Base-by-base conservation (phyloP, 495 filamentous ascomycete species). In the Podospora conica region DNA sequence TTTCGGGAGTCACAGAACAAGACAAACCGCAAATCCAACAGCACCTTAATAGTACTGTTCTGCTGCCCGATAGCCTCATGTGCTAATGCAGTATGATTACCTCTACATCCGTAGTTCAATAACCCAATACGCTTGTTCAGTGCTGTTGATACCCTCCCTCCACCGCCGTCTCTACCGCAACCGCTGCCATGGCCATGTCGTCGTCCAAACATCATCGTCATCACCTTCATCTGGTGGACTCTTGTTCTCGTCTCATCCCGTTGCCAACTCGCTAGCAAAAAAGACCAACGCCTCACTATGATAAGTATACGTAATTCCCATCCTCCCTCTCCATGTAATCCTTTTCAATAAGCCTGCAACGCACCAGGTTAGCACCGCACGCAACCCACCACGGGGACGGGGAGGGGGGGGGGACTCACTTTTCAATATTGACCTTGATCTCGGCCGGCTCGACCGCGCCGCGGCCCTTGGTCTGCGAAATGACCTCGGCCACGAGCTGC, bases 351-450 rank as follows among this genome's bases (percentile, higher is more conserved):
- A 59, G 33, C 28, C 28, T 64, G 18, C 20, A 60, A 9, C 7
- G n/a, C n/a, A n/a, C 7, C 12, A 11, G 12, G 18, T 54, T 29
- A 58, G 20, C 60, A 15, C 28, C 55, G 55, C 40, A 1, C 27
- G 9, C 0, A 9, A 24, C 15, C 61, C 12, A 24, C 23, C 55
- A 65, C 9, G 61, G 68, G 48, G 9, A 55, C 27, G 53, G 59
- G 6, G 29, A 25, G 33, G 15, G 23, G 53, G 59, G 6, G 29
- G 24, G 33, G 15, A 25, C 89, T 68, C 76, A 96, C 90, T 90
- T 94, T 71, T 98, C 95, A 75, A 98, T 97, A 74, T 97, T 95
- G 79, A 86, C 85, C 85, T 98, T 98, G 64, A 98, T 97, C 68
- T 95, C 92, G 12, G 77, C 80, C 61, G 91, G 83, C 71, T 96